A percentile compares a stretch with the other conserved stretches of the same genome.
Evolutionary conservation across 192 early-diverging fungal species (phyloP).

Genomic region (Paraglomus brasilianum): DNA sequence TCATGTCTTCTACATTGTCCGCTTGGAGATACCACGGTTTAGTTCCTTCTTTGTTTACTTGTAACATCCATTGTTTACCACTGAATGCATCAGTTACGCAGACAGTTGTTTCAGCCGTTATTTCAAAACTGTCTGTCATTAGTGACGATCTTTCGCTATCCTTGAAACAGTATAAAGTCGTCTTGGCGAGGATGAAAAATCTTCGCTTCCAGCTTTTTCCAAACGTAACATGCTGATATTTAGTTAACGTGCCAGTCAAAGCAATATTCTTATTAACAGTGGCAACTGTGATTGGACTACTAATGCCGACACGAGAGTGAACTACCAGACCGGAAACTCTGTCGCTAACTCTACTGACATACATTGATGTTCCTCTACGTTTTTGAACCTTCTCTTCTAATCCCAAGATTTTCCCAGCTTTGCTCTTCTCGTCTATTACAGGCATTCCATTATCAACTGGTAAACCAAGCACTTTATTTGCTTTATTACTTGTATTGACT

Average conservation of each 20-base stretch:
- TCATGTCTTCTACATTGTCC: constrained; percentile 41
- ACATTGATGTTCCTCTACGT: constrained; percentile 8
- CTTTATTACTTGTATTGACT: not conserved
- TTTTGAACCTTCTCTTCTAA: not conserved
- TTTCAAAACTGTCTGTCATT: constrained; percentile 36
- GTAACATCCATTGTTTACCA: constrained; percentile 41
- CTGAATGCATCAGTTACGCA: constrained; percentile 46
- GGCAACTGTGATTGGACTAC: constrained; percentile 7
- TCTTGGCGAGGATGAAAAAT: constrained; percentile 40
- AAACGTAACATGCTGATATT: constrained; percentile 39
- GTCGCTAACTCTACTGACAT: not conserved
- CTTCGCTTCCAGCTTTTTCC: constrained; percentile 45
- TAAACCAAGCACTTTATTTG: constrained; percentile 16
- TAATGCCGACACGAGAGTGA: not conserved
- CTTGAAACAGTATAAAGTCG: constrained; percentile 46
- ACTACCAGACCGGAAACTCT: not conserved
- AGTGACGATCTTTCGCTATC: constrained; percentile 36
- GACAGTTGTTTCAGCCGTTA: constrained; percentile 40
- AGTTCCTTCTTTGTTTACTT: constrained; percentile 38
- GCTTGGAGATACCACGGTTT: constrained; percentile 47
- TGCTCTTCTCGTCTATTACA: not conserved
- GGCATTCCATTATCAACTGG: not conserved
- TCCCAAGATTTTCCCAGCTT: constrained; percentile 15
- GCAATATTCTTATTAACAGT: constrained; percentile 13
- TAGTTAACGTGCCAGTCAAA: constrained; percentile 37